These are phyloP conservation scores for Botrytis medusae DNA, from an alignment of 2,329 filamentous ascomycete genomes.

Conservation along the genomic window DNA sequence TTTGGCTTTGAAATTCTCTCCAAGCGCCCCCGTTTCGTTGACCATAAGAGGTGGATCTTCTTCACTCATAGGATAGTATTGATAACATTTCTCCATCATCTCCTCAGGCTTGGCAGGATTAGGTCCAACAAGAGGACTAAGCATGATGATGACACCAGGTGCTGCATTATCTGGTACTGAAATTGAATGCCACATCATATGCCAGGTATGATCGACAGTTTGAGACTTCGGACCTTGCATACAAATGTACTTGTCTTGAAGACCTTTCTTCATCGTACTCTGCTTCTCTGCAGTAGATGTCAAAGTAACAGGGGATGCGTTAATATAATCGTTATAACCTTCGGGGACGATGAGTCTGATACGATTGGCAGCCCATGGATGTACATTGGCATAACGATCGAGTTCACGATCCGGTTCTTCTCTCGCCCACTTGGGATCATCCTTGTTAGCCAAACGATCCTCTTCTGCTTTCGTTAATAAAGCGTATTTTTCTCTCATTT, in stretches of 20 bases:
- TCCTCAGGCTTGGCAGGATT: constrained; percentile 44
- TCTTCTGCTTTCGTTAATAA: constrained; percentile 60
- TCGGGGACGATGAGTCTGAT: constrained; percentile 77
- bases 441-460: constrained; percentile 36
- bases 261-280: constrained; percentile 32
- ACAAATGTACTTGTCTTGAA: constrained; percentile 70
- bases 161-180: constrained; percentile 48
- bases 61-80: constrained; percentile 72
- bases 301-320: constrained; percentile 65
- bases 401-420: constrained; percentile 58
- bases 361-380: constrained; percentile 85
- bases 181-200: constrained; percentile 84
- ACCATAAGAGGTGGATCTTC: constrained; percentile 54
- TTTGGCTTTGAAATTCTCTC: constrained; percentile 65
- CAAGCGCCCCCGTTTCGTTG: constrained; percentile 64
- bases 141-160: constrained; percentile 85
- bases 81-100: constrained; percentile 75
- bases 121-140: constrained; percentile 75
- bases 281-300: constrained; percentile 40
- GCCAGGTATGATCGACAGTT: constrained; percentile 82
- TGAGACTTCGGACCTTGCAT: constrained; percentile 85
- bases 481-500: constrained; percentile 59
- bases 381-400: constrained; percentile 88
- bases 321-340: constrained; percentile 75
- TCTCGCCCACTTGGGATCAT: constrained; percentile 54